These are phyloP conservation scores for Colletotrichum sp. DNA, from an alignment of 2,329 filamentous ascomycete species.

Conservation along the genomic window DNA sequence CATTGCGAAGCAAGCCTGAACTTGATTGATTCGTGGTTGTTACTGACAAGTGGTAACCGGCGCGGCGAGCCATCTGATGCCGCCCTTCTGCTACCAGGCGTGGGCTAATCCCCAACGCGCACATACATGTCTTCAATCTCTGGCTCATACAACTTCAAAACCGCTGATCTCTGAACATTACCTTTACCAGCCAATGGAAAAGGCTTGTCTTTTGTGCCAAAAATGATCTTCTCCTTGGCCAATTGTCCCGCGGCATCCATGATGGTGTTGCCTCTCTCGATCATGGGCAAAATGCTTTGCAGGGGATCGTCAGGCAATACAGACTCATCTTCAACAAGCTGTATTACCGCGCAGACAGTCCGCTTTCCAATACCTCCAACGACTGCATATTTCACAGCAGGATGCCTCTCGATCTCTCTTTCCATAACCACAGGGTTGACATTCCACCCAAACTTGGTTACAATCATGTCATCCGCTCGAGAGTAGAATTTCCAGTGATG, in stretches of 20 bases:
- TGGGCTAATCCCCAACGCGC: background rate
- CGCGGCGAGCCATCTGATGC: background rate
- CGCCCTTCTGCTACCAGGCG: background rate
- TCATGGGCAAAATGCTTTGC: slow-evolving; percentile 48
- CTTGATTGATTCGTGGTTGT: background rate
- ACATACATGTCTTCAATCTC: slow-evolving; percentile 47
- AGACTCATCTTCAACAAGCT: slow-evolving; percentile 22
- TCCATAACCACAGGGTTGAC: slow-evolving; percentile 45
- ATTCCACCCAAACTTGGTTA: slow-evolving; percentile 46
- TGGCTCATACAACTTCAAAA: slow-evolving; percentile 43
- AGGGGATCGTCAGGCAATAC: background rate
- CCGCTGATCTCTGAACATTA: slow-evolving; percentile 43
- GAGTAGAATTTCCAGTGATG: slow-evolving; percentile 39
- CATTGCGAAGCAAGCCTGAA: background rate
- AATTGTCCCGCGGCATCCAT: slow-evolving; percentile 47
- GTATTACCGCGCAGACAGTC: slow-evolving; percentile 21
- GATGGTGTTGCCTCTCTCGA: slow-evolving; percentile 53
- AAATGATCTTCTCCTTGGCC: slow-evolving; percentile 31
- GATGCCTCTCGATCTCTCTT: slow-evolving; percentile 30
- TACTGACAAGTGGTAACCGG: background rate
- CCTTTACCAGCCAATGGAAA: slow-evolving; percentile 50
- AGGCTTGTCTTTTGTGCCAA: slow-evolving; percentile 45
- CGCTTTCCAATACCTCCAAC: slow-evolving; percentile 36
- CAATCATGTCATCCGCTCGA: slow-evolving; percentile 42
- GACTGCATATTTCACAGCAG: slow-evolving; percentile 32